A percentile compares a stretch with the other conserved stretches of the same genome.
Evolutionary conservation across 202 grass and related monocot species (phyloP).

Genomic region (Musa balbisiana): DNA sequence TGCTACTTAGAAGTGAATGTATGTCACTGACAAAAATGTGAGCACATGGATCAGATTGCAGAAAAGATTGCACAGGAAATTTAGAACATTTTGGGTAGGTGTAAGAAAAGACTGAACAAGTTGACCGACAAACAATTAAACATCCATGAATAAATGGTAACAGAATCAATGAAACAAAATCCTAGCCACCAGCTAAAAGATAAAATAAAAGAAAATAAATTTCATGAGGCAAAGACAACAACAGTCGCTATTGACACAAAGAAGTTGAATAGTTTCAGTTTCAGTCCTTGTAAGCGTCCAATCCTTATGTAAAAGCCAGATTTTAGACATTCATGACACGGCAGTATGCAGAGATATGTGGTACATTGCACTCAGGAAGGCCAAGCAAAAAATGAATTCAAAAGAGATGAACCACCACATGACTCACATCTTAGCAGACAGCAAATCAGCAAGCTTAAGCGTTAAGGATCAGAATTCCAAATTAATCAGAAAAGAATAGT

Average conservation of each 20-base stretch:
- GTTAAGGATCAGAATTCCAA: neutral
- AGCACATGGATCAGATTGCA: neutral
- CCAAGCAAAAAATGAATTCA: conserved; percentile 1
- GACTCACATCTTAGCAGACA: neutral
- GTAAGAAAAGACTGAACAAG: neutral
- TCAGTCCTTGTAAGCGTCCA: no score
- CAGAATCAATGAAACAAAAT: no score
- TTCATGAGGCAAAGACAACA: no score
- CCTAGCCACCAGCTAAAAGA: no score
- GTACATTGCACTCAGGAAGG: no score
- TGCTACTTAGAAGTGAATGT: neutral
- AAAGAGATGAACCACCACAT: neutral
- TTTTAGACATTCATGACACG: no score
- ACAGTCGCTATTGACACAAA: no score
- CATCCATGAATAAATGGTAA: neutral
- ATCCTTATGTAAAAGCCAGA: no score
- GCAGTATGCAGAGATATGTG: no score
- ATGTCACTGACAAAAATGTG: neutral
- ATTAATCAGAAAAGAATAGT: neutral
- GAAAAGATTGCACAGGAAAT: neutral
- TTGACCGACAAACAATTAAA: neutral
- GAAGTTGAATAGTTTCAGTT: no score
- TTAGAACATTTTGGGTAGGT: neutral
- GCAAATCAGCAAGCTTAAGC: neutral
- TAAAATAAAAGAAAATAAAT: no score